Evolutionary conservation across 78 protist genomes (phyloP), one percentile per base, ranked within the genome.

Genomic region (Trichosphaerium sp.): DNA sequence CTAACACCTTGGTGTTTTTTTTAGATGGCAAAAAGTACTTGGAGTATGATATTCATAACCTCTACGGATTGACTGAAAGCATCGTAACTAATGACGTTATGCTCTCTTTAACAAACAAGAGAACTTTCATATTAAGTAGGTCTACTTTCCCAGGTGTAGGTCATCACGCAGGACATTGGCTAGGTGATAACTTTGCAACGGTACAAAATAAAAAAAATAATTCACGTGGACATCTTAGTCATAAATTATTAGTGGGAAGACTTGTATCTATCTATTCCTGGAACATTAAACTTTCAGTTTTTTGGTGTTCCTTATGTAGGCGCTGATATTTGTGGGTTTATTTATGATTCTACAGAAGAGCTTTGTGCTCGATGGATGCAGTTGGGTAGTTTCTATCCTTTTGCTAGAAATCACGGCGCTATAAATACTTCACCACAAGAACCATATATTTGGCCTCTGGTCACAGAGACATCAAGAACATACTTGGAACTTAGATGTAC

Each of bases 311-410:
- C 95, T 18, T 18, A 80, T 26, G 87, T 86, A 42, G 95, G 95
- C 7, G 92, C 95, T 1, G 95, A 90, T 60, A 86, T 90, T 11
- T 83, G 95, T 49, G 95, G 95, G 48, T 90, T 90, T 61, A 60
- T 56, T 59, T 82, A 76, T 2, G 47, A 48, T 11, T 58, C 90
- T 32, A 83, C 64, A 6, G 80, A 61, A 15, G 88, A 81, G 59
- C 65, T 89, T 14, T 89, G 88, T 44, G 65, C 73, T 18, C 75
- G 94, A 4, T 89, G 94, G 94, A 67, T 78, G 48, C 78, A 76
- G 48, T 15, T 89, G 10, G 94, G 94, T 18, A 51, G 72, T 23
- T 77, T 89, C 72, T 78, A 85, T 44, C 90, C 94, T 48, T 89
- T 89, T 83, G 43, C 74, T 8, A 74, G 76, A 32, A 5, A 7